Evolutionary conservation across 768 basidiomycete species (phyloP).

Genomic region (Pulveroboletus sp.): DNA sequence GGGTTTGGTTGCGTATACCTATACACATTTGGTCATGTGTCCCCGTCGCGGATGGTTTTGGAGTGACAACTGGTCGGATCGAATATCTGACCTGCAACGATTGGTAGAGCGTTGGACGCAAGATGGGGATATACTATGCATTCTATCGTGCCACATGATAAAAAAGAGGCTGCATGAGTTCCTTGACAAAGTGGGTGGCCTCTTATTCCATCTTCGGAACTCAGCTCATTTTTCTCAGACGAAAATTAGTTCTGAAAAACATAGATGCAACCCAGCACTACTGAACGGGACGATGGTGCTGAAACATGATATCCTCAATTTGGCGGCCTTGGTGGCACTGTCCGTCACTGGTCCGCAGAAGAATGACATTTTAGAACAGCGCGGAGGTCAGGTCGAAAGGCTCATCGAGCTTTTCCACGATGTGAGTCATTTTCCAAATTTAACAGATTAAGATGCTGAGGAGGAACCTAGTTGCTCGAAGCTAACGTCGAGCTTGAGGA

Average conservation of each 20-base stretch:
- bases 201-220: neutral
- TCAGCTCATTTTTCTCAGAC: conserved; percentile 15
- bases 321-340: conserved; percentile 15
- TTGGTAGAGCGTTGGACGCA: conserved; percentile 8
- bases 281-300: conserved; percentile 16
- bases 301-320: conserved; percentile 17
- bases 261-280: conserved; percentile 25
- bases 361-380: conserved; percentile 1
- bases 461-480: conserved; percentile 21
- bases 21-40: conserved; percentile 24
- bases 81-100: conserved; percentile 7
- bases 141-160: conserved; percentile 11
- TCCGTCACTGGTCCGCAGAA: conserved; percentile 9
- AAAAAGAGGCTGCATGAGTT: conserved; percentile 13
- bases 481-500: conserved; percentile 13
- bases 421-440: too few relatives aligned
- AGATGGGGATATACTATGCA: conserved; percentile 4
- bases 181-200: conserved; percentile 14
- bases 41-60: conserved; percentile 10
- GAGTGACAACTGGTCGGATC: conserved; percentile 6
- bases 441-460: too few relatives aligned
- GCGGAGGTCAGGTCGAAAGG: neutral
- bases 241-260: conserved; percentile 4
- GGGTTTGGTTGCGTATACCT: conserved; percentile 29
- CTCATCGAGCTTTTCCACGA: conserved; percentile 24